These are phyloP conservation scores for Backusella mclennaniae DNA, from an alignment of 192 early-diverging fungal genomes.

Conservation along the genomic window DNA sequence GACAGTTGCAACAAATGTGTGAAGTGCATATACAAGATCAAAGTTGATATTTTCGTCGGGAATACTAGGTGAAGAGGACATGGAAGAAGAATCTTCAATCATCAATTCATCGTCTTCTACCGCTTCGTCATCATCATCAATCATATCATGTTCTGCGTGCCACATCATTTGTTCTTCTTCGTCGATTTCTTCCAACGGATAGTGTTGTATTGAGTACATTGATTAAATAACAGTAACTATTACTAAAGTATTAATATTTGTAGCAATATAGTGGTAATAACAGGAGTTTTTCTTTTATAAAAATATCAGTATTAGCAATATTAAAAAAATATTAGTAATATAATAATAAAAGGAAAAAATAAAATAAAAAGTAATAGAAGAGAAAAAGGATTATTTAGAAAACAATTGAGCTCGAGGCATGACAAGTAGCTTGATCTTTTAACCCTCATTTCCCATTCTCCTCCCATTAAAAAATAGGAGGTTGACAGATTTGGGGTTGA, in stretches of 20 bases:
- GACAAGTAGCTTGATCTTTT: background rate
- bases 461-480: slow-evolving; percentile 7
- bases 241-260: background rate
- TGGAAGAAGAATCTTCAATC: slow-evolving; percentile 35
- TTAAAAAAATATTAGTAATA: background rate
- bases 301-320: background rate
- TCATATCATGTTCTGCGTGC: slow-evolving; percentile 6
- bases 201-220: background rate
- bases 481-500: slow-evolving; percentile 3
- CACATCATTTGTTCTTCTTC: slow-evolving; percentile 6
- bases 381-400: slow-evolving; percentile 1
- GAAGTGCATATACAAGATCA: slow-evolving; percentile 73
- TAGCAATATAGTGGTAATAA: background rate
- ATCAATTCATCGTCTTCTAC: slow-evolving; percentile 38
- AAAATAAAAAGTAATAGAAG: slow-evolving; percentile 1
- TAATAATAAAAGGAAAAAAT: background rate
- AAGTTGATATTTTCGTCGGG: slow-evolving; percentile 68
- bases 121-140: slow-evolving; percentile 24
- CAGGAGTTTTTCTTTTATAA: background rate
- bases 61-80: slow-evolving; percentile 41
- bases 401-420: background rate
- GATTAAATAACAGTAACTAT: background rate
- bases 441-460: background rate
- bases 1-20: slow-evolving; percentile 77
- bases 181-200: slow-evolving; percentile 5